Evolutionary conservation across 495 filamentous ascomycete genomes (phyloP), one percentile per base, ranked within the genome.

Genomic region (Talaromyces borbonicus): DNA sequence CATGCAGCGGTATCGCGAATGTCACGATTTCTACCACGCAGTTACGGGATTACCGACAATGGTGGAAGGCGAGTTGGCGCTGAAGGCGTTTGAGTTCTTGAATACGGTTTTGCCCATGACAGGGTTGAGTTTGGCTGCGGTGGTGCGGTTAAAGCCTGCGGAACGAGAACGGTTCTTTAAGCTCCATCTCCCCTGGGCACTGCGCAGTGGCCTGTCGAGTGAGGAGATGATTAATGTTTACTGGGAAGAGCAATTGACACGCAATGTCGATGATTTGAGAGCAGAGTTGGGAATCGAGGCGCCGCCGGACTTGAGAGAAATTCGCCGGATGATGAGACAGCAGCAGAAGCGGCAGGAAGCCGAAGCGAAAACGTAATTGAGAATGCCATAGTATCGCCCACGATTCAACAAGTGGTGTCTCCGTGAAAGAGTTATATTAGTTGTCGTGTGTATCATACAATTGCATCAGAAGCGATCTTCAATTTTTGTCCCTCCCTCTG

Each of bases 1-100:
- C 3, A 95, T 98, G 87, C 92, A 97, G 74, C 80, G 92, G 23
- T 98, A 98, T 65, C 80, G 92, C 38, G 93, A 98, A 64, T 92
- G 85, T 55, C 92, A 98, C 62, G 92, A 98, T 59, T 97, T 98
- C 73, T 97, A 94, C 70, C 92, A 98, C 64, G 92, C 93, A 0
- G 68, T 98, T 26, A 95, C 89, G 9, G 92, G 92, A 0, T 68
- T 98, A 25, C 92, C 93, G 0, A 77, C 88, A n/a, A 81, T 96
- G 38, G 73, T 86, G 2, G 93, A 98, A 66, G 92, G 93, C 15
- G 93, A 97, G 68, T 71, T 97, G 8, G 89, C 90, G 45, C 74
- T 97, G 46, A 97, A 97, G 69, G 87, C 89, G 4, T 92, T 97
- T 52, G 90, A 97, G 69, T 97, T 95, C 59, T 75, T 89, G 31